Conservation (phyloP, 2,329 filamentous ascomycete species). For the Taxawa tesnikishii region DNA sequence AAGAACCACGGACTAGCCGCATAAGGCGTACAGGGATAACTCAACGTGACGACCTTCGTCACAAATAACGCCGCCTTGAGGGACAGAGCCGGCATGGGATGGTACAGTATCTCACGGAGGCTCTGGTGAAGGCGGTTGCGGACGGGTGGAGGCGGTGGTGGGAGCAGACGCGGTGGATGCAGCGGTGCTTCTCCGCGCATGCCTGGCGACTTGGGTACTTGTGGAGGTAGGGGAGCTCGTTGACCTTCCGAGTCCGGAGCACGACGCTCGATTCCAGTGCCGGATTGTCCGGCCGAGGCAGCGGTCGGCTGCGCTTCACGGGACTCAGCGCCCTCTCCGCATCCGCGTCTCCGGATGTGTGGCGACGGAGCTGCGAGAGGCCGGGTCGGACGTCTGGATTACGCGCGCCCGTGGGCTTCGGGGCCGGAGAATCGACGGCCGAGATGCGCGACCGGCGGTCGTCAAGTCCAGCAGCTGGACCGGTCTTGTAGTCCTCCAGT, state of each 20-base stretch:
- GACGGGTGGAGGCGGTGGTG: slow-evolving; percentile 1
- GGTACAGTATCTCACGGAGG: slow-evolving; percentile 3
- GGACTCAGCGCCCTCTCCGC: slow-evolving; percentile 1
- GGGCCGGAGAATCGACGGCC: slow-evolving; percentile 25
- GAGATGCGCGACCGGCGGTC: slow-evolving; percentile 26
- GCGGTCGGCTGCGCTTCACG: not conserved
- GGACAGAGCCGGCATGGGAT: slow-evolving; percentile 38
- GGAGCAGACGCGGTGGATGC: not conserved
- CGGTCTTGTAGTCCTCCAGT: slow-evolving; percentile 29
- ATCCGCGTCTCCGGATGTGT: slow-evolving; percentile 2
- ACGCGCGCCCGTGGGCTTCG: slow-evolving; percentile 10
- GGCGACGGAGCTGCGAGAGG: slow-evolving; percentile 9
- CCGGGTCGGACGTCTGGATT: slow-evolving; percentile 12
- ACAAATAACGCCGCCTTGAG: slow-evolving; percentile 59
- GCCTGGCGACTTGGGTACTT: too few relatives aligned
- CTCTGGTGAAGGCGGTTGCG: not conserved
- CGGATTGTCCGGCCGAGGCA: not conserved
- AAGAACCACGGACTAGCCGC: slow-evolving; percentile 51
- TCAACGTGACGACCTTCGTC: slow-evolving; percentile 53
- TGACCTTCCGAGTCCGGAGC: slow-evolving; percentile 2
- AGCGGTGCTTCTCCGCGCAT: not conserved
- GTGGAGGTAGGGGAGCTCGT: not conserved
- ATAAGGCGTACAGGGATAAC: slow-evolving; percentile 58
- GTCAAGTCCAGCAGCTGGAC: slow-evolving; percentile 18
- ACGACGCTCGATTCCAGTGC: slow-evolving; percentile 4